Evolutionary conservation across 2,329 filamentous ascomycete species (phyloP).

Genomic region (Alternaria arbusti): DNA sequence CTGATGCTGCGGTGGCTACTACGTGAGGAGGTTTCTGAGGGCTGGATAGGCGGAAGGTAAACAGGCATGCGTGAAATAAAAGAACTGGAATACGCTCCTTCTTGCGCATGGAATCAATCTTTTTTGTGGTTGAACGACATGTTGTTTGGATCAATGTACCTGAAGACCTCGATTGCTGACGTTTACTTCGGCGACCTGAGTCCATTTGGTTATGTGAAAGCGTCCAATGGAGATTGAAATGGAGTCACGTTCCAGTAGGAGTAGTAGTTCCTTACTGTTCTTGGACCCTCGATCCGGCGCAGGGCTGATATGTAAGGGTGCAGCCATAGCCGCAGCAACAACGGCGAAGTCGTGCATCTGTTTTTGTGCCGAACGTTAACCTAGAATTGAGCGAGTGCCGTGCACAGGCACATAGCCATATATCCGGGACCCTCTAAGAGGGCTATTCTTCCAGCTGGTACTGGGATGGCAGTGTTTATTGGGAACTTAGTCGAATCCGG

Average conservation of each 20-base stretch:
- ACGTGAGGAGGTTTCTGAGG: not conserved
- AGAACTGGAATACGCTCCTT: not conserved
- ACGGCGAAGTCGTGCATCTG: not conserved
- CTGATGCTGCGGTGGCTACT: constrained; percentile 9
- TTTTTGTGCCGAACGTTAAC: not conserved
- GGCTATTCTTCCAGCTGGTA: not conserved
- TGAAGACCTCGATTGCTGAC: not conserved
- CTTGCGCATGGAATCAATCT: not conserved
- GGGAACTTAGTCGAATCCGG: not conserved
- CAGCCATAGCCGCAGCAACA: constrained; percentile 1
- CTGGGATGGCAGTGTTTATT: not conserved
- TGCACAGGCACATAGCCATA: not conserved
- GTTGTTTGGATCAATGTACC: not conserved
- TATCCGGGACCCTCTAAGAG: not conserved
- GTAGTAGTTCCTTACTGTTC: not conserved
- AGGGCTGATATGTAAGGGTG: not conserved
- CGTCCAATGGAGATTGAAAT: not conserved
- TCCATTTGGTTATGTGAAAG: not conserved
- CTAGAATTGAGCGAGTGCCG: not conserved
- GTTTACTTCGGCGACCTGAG: not conserved
- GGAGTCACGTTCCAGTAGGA: not conserved
- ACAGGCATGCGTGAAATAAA: not conserved
- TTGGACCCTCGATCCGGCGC: not conserved
- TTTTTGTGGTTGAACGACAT: not conserved
- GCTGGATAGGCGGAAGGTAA: not conserved